Evolutionary conservation across 2,329 filamentous ascomycete genomes (phyloP), one percentile per base, ranked within the genome.

Genomic region (Aureobasidium sp.): DNA sequence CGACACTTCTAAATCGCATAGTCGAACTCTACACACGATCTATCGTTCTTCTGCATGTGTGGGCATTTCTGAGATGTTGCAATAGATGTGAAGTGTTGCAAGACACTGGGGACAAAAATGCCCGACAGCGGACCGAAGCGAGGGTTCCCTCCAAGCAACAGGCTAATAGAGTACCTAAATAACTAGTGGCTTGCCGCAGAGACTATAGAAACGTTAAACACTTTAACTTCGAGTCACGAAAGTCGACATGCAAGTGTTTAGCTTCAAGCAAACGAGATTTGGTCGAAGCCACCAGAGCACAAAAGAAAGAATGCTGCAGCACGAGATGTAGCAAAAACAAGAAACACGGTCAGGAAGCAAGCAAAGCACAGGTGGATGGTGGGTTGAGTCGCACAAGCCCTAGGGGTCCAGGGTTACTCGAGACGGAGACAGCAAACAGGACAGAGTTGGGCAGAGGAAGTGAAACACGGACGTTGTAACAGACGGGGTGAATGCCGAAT

Each of bases 131-230:
- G 37, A 43, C 27, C 37, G 38, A 55, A 13, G 51, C 51, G 51
- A 55, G 51, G n/a, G 25, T 23, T 19, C 25, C 27, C 38, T 55
- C n/a, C 15, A 33, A 43, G 51, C 51, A 55, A 17, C 17, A 54
- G 50, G 35, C 38, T 54, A 15, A 29, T 29, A 4, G 27, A 29
- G 50, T 15, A 23, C 38, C 29, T n/a, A 21, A 19, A 5, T 9
- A 21, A 19, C 53, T 57, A 57, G 53, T 57, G 53, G 53, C 53
- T 57, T 57, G 40, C 53, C 53, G 53, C 53, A 37, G 38, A 21
- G 25, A 46, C 53, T 57, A 57, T 57, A 35, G 40, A 27, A 46
- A 55, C 23, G 40, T 57, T 57, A 57, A 57, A 42, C 11, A 29
- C n/a, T 46, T 57, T 46, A 10, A 46, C 40, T 46, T 57, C 53